Percentiles rank a stretch among this genome's conserved stretches.
These are phyloP conservation scores for Dictyophora rubrovolvata DNA, from an alignment of 768 basidiomycete genomes.

Conservation along the genomic window DNA sequence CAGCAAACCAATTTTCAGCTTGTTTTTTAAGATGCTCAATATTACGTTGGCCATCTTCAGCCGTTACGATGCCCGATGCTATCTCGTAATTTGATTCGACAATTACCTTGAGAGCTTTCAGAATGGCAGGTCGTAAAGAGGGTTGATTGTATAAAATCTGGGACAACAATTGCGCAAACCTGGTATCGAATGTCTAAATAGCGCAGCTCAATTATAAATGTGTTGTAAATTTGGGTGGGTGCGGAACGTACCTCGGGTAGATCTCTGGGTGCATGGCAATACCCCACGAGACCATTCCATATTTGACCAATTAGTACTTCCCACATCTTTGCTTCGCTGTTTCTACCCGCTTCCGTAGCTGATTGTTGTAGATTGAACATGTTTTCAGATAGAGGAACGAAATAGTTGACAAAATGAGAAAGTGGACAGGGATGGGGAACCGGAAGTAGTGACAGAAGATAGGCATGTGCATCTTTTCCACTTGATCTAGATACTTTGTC, in stretches of 20 bases:
- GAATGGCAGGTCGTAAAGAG: constrained; percentile 68
- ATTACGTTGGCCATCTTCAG: constrained; percentile 48
- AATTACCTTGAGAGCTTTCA: constrained; percentile 70
- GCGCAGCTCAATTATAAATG: not conserved
- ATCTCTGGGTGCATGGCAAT: constrained; percentile 76
- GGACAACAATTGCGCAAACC: constrained; percentile 85
- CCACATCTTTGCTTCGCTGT: constrained; percentile 91
- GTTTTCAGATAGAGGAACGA: constrained; percentile 87
- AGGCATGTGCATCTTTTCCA: constrained; percentile 80
- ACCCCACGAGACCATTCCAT: constrained; percentile 86
- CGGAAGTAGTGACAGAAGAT: constrained; percentile 78
- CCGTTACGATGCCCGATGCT: constrained; percentile 22
- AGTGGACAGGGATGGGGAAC: constrained; percentile 75
- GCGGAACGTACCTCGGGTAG: constrained; percentile 47
- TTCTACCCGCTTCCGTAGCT: constrained; percentile 61
- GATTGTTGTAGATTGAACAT: constrained; percentile 84
- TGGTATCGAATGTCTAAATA: constrained; percentile 55
- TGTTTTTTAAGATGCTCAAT: constrained; percentile 64
- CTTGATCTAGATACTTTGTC: constrained; percentile 37
- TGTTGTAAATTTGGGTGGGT: not conserved
- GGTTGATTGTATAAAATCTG: constrained; percentile 89
- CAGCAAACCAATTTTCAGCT: constrained; percentile 87
- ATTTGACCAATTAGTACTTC: constrained; percentile 87
- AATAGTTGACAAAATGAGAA: constrained; percentile 78
- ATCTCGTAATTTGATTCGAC: constrained; percentile 69